Evolutionary conservation across 176 grass and related monocot species (phyloP), one percentile per base, ranked within the genome.

Genomic region (Oryza brachyantha): DNA sequence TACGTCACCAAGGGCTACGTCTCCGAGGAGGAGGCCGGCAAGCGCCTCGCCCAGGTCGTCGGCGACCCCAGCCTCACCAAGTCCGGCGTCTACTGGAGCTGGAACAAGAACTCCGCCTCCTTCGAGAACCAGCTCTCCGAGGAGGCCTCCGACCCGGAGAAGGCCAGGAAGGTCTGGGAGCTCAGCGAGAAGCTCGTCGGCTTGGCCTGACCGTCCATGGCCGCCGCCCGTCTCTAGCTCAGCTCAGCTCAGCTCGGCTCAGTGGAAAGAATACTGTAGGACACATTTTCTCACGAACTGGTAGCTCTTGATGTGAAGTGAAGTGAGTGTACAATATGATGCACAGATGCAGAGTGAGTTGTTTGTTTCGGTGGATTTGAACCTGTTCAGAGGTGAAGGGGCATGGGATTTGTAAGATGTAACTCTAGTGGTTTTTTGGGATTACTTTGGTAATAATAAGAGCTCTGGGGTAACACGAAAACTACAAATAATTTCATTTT

Each of bases 51-150:
- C 36, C 96, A 98, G 96, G 96, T 94, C 58, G 96, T 93, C 1
- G 93, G 90, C 57, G 92, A 94, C 55, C 92, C 90, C 41, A 98
- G 96, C 85, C 78, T 98, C 22, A 94, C 90, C 8, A 98, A 98
- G 71, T 98, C 96, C 10, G 90, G 92, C 12, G 92, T 98, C 0
- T 98, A 98, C 77, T 98, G 96, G 92, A 98, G 96, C 92, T 98
- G 96, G 96, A 98, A 98, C 87, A 92, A 83, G 3, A 93, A 98
- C 81, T 98, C 96, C 2, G 90, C 96, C 0, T 98, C 96, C 4
- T 98, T 98, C 59, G 92, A 98, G 89, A 98, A 98, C 81, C 89
- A 98, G 86, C 83, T 94, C 76, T 98, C 96, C 1, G 68, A 98
- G 79, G 96, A 98, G 81, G 96, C 96, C 32, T 94, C 92, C 35